A percentile compares a stretch with the other conserved stretches of the same genome.
These are phyloP conservation scores for Nakaseomyces nivariensis DNA, from an alignment of 1,139 yeast species.

Conservation along the genomic window DNA sequence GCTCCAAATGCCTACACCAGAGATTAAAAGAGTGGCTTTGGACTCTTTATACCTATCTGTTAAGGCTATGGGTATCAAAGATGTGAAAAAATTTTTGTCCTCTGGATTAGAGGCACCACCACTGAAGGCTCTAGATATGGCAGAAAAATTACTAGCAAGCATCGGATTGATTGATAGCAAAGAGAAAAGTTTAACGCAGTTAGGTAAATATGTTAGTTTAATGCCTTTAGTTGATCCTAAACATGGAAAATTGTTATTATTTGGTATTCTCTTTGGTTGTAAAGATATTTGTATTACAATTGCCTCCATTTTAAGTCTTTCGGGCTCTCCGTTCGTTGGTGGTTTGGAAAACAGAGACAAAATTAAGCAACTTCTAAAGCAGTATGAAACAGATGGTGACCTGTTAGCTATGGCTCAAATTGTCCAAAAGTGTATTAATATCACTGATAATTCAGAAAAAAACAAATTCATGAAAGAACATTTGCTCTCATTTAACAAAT, in stretches of 20 bases:
- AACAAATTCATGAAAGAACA: slow-evolving; percentile 53
- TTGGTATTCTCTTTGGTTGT: slow-evolving; percentile 77
- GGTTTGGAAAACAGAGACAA: slow-evolving; percentile 55
- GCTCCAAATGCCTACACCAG: slow-evolving; percentile 75
- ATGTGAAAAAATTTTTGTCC: slow-evolving; percentile 59
- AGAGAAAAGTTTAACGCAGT: slow-evolving; percentile 49
- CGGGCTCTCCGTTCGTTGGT: slow-evolving; percentile 55
- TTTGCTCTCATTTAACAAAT: slow-evolving; percentile 49
- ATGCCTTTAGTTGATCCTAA: slow-evolving; percentile 75
- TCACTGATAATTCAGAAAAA: slow-evolving; percentile 25
- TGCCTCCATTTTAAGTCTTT: slow-evolving; percentile 66
- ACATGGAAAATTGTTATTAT: slow-evolving; percentile 71
- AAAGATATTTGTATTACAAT: slow-evolving; percentile 64
- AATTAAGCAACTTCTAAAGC: slow-evolving; percentile 43
- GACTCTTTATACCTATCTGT: slow-evolving; percentile 77
- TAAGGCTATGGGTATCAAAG: slow-evolving; percentile 75
- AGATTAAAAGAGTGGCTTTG: slow-evolving; percentile 70
- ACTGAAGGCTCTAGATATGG: slow-evolving; percentile 44
- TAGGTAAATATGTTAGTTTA: slow-evolving; percentile 74
- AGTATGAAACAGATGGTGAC: slow-evolving; percentile 52
- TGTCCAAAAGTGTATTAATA: slow-evolving; percentile 40
- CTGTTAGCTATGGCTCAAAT: slow-evolving; percentile 54
- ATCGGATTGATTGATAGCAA: slow-evolving; percentile 58
- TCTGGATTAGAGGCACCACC: slow-evolving; percentile 80
- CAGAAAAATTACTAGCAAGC: slow-evolving; percentile 51